Evolutionary conservation across 495 filamentous ascomycete genomes (phyloP), one percentile per base, ranked within the genome.

Genomic region (Hypoxylon intermedium): DNA sequence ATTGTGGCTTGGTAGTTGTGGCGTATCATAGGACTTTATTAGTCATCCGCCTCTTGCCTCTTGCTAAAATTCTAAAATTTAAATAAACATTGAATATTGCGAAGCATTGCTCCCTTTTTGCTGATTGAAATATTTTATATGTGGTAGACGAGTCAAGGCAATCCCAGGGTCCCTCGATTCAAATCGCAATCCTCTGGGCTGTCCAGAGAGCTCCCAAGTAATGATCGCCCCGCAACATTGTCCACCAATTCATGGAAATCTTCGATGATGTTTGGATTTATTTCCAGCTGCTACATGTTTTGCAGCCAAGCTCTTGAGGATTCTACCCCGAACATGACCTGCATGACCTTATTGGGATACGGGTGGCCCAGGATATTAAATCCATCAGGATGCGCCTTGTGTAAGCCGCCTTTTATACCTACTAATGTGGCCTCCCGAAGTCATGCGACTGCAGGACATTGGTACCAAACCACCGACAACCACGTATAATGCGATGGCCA

Each of bases 381-480:
- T 23, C 42, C 12, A 50, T 26, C 7, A 26, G 24, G 23, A 30
- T 49, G 30, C 37, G n/a, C 26, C 2, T 23, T 23, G 20, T 47
- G 28, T 38, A n/a, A n/a, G n/a, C n/a, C n/a, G n/a, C n/a, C 23
- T 6, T 37, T 15, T 37, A 15, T 52, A 34, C 45, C 34, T 45
- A 24, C 26, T 23, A 41, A 7, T 52, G 47, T 60, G 33, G 46
- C 62, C 59, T 65, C 51, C 62, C 41, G 47, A 20, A 46, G 56
- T 56, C 56, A 53, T 53, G 46, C 45, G 51, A 15, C 31, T 40
- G 11, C 16, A 31, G 37, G 53, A 38, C 15, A 15, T 46, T 51
- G 61, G 50, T 60, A 60, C 50, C 61, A 53, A 65, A 65, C 60
- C 61, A 65, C 21, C 43, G 44, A 19, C 37, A 55, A 55, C 61